Evolutionary conservation across 164 flowering plant species (phyloP).

Genomic region (Stephania japonica): DNA sequence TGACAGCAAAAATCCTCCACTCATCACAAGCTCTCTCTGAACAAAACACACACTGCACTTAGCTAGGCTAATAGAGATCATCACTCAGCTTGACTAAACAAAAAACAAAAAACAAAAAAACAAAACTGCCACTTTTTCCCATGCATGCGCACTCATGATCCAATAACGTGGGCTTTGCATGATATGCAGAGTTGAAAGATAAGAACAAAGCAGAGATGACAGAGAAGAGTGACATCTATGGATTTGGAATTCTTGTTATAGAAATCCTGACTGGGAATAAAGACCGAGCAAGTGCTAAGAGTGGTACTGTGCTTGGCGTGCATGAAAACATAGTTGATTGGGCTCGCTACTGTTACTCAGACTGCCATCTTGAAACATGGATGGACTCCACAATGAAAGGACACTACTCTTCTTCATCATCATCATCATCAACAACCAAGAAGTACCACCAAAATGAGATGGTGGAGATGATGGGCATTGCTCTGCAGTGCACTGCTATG

Average conservation of each 20-base stretch:
- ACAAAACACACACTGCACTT: too few relatives aligned
- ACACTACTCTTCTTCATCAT: slow-evolving; percentile 1
- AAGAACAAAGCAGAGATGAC: slow-evolving; percentile 30
- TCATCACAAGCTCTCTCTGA: neutral
- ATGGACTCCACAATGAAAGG: slow-evolving; percentile 43
- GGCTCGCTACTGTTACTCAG: slow-evolving; percentile 77
- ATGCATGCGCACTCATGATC: neutral
- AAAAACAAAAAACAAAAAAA: neutral
- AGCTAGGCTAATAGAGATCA: too few relatives aligned
- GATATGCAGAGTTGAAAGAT: slow-evolving; percentile 46
- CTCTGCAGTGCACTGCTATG: slow-evolving; percentile 56
- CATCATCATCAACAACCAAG: neutral
- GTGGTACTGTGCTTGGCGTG: slow-evolving; percentile 35
- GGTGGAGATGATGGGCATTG: slow-evolving; percentile 59
- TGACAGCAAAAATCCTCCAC: neutral
- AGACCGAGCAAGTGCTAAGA: slow-evolving; percentile 40
- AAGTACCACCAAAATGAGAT: slow-evolving; percentile 45
- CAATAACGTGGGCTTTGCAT: neutral
- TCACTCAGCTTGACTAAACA: too few relatives aligned
- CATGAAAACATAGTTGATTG: slow-evolving; percentile 56
- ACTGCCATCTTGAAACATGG: slow-evolving; percentile 72
- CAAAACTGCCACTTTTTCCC: neutral
- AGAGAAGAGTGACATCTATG: slow-evolving; percentile 57
- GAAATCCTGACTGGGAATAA: slow-evolving; percentile 70
- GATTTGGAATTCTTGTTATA: slow-evolving; percentile 63